A percentile compares a stretch with the other conserved stretches of the same genome.
Evolutionary conservation across 371 early-diverging fungal species (phyloP).

Genomic region (Coemansia sp.): DNA sequence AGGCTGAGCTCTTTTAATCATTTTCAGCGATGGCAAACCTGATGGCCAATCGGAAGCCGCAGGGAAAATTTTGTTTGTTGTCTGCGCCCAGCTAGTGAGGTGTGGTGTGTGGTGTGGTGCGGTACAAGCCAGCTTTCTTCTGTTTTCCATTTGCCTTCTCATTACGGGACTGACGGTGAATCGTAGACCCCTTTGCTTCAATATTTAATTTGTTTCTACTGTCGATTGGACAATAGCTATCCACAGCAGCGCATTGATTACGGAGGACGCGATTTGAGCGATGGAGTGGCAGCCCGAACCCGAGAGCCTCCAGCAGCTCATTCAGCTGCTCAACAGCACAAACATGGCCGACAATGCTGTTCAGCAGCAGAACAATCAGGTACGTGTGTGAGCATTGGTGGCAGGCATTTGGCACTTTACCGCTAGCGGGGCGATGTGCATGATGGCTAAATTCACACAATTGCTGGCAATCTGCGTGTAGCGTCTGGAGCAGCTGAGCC

Average conservation of each 20-base stretch:
- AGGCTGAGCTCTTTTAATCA: background rate
- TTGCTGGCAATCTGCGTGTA: constrained; percentile 38
- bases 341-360: constrained; percentile 59
- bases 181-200: too few species aligned
- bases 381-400: constrained; percentile 30
- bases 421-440: background rate
- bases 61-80: constrained; percentile 5
- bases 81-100: background rate
- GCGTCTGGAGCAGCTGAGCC: constrained; percentile 81
- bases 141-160: too few species aligned
- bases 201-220: too few species aligned
- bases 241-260: background rate
- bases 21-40: background rate
- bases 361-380: constrained; percentile 62
- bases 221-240: too few species aligned
- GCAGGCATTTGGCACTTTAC: too few species aligned
- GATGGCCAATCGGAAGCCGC: background rate
- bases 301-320: constrained; percentile 62
- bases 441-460: constrained; percentile 7
- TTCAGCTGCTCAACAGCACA: constrained; percentile 63
- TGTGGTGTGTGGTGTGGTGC: background rate
- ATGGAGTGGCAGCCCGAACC: constrained; percentile 65
- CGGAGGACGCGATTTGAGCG: background rate
- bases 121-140: too few species aligned
- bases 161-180: too few species aligned